Conservation (phyloP, 495 filamentous ascomycete species). For the Platismatia glauca region DNA sequence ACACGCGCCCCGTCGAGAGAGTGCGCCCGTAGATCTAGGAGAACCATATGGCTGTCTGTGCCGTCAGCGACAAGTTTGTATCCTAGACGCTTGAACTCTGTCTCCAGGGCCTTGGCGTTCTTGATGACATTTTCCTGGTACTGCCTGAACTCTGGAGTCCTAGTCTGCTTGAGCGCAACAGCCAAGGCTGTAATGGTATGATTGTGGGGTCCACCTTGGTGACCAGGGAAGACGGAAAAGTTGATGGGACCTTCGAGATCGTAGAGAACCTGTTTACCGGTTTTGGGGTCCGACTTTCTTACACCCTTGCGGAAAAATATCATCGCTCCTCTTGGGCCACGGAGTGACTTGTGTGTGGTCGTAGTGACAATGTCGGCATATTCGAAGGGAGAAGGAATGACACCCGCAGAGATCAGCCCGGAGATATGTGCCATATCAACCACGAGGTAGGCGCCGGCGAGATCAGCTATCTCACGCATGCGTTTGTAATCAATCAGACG, state of each 20-base stretch:
- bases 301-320: constrained; percentile 99
- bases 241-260: constrained; percentile 96
- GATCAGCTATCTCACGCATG: constrained; percentile 95
- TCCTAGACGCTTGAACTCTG: constrained; percentile 67
- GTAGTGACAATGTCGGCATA: constrained; percentile 97
- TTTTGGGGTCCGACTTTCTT: constrained; percentile 77
- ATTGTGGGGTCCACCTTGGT: constrained; percentile 99
- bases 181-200: constrained; percentile 99
- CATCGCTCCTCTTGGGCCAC: constrained; percentile 98
- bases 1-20: constrained; percentile 87
- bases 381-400: constrained; percentile 89
- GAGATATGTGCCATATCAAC: constrained; percentile 99
- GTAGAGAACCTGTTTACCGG: constrained; percentile 81
- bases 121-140: constrained; percentile 90
- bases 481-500: constrained; percentile 92
- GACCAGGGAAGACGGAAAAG: constrained; percentile 98
- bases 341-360: constrained; percentile 98
- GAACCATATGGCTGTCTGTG: constrained; percentile 97
- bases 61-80: constrained; percentile 93
- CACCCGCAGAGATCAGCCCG: constrained; percentile 83
- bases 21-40: constrained; percentile 78
- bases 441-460: constrained; percentile 87
- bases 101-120: constrained; percentile 86
- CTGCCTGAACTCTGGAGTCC: constrained; percentile 84
- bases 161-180: constrained; percentile 92